Base-by-base conservation (phyloP, 1,139 yeast species). In the Saccharomyces pastorianus region DNA sequence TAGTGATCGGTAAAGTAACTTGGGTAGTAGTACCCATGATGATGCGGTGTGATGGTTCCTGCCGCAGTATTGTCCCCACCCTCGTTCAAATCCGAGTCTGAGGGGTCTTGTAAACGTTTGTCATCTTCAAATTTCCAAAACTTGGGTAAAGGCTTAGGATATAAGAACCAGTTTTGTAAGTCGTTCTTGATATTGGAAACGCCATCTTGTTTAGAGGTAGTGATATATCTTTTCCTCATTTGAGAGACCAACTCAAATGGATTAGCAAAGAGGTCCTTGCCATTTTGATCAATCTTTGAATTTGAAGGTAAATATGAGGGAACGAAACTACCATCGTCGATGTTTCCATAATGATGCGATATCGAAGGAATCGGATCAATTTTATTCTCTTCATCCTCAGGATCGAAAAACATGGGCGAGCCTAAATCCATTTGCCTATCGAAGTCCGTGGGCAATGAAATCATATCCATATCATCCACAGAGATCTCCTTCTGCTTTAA, bases 41-140 rank as follows among this genome's bases (percentile, higher is more conserved):
- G 44, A 17, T 38, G 44, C 25, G 44, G 44, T 20, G 44, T 38
- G 11, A 6, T 6, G 44, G 44, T 26, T 20, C 44, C 44, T 6
- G 44, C 4, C 26, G n/a, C 44, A 9, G 44, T 2, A 38, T 4
- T 13, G 25, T 17, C 44, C 2, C 44, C 44, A 20, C 6, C 26
- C 2, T 38, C 44, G 11, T 38, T 38, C 6, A 38, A 38, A 6
- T 38, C 44, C 5, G 44, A 38, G 13, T 38, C 44, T 9, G 44
- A 38, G 44, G 2, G 44, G 11, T 38, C 25, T 20, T 38, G 44
- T 2, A 66, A 57, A 42, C 70, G 56, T 49, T 59, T 60, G 53
- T 67, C 70, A 32, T 64, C 61, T 31, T 59, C 64, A 55, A 62
- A 65, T 50, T 64, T 66, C 70, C 70, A 67, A 51, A 64, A 66